Percentiles rank a stretch among this genome's conserved stretches.
phyloP scores from a whole-genome alignment of 441 rosid genomes.

The Gossypium gossypioides region DNA sequence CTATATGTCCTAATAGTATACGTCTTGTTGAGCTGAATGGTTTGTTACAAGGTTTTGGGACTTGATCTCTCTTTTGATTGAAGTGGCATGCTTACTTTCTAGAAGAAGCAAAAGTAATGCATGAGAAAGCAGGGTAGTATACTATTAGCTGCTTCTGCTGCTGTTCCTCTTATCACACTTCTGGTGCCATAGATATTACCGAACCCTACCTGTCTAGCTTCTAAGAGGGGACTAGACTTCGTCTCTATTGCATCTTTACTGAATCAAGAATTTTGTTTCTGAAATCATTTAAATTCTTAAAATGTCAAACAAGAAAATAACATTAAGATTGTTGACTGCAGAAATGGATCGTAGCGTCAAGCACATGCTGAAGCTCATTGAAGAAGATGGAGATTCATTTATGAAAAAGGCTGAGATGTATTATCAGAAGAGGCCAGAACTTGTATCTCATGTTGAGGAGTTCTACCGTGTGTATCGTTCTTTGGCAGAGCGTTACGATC shows the following conservation, averaged over 20 bases:
- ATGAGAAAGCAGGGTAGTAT: neutral
- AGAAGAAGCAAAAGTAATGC: neutral
- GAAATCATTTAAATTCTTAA: neutral
- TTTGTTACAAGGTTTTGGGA: neutral
- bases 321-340: conserved; percentile 25
- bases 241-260: neutral
- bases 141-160: neutral
- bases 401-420: conserved; percentile 88
- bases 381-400: conserved; percentile 86
- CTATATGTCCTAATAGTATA: neutral
- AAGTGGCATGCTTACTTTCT: neutral
- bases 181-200: neutral
- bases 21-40: neutral
- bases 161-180: neutral
- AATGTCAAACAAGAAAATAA: conserved; percentile 14
- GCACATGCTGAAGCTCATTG: conserved; percentile 74
- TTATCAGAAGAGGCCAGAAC: conserved; percentile 75
- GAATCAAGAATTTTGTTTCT: neutral
- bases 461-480: conserved; percentile 81
- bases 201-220: neutral
- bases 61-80: neutral
- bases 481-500: conserved; percentile 82
- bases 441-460: conserved; percentile 65
- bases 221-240: neutral
- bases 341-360: conserved; percentile 76